Conservation (phyloP, 257 asterid genomes). For the Ligustrum vulgare region DNA sequence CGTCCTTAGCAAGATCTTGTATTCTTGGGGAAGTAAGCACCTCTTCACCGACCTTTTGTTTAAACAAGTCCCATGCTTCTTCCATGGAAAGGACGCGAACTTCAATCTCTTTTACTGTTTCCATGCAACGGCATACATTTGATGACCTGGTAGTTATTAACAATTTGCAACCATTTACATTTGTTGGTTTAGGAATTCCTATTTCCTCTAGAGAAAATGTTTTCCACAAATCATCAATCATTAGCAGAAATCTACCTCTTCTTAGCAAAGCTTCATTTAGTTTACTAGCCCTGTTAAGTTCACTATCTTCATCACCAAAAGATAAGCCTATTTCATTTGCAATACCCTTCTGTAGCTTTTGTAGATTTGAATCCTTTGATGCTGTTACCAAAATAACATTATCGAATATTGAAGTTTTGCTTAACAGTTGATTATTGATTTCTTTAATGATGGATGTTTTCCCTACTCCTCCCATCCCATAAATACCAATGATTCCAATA, state of each 20-base stretch:
- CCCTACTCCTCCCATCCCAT: conserved; percentile 1
- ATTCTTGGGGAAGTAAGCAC: conserved; percentile 18
- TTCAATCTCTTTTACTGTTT: conserved; percentile 21
- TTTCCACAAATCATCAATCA: conserved; percentile 37
- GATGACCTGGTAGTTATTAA: conserved; percentile 23
- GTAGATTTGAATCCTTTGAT: conserved; percentile 23
- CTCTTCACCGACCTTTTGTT: conserved; percentile 28
- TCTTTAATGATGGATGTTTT: conserved; percentile 28
- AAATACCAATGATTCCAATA: conserved; percentile 24
- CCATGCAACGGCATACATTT: conserved; percentile 25
- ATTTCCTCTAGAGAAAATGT: conserved; percentile 20
- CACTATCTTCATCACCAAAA: conserved; percentile 21
- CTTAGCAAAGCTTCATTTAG: conserved; percentile 18
- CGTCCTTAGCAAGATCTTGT: conserved; percentile 21
- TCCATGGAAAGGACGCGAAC: conserved; percentile 17
- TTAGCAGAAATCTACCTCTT: conserved; percentile 20
- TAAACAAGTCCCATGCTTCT: conserved; percentile 30
- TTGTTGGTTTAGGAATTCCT: conserved; percentile 14
- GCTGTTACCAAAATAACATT: conserved; percentile 33
- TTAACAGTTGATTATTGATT: conserved; percentile 25
- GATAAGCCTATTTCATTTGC: conserved; percentile 21
- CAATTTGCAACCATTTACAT: conserved; percentile 3
- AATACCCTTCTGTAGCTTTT: conserved; percentile 24
- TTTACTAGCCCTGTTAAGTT: conserved; percentile 17
- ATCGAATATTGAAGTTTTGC: conserved; percentile 17